Conservation (phyloP, 2,329 filamentous ascomycete genomes). For the Pyrenochaeta sp. region DNA sequence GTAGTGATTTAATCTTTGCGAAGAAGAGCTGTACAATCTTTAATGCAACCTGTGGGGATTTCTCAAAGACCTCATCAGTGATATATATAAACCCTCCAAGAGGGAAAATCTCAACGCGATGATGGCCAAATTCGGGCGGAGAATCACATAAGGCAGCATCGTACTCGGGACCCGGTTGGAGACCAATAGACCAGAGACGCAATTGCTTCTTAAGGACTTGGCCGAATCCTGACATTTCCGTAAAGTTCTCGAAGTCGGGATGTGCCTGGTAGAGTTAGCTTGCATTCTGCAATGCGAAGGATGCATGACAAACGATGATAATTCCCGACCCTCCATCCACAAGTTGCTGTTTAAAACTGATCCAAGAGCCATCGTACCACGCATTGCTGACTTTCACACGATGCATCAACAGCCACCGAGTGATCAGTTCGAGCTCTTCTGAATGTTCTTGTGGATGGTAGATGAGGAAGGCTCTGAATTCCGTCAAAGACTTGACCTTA, state of each 20-base stretch:
- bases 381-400: conserved; percentile 37
- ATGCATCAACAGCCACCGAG: conserved; percentile 42
- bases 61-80: conserved; percentile 54
- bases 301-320: conserved; percentile 31
- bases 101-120: conserved; percentile 48
- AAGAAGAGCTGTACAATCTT: conserved; percentile 49
- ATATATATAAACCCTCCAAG: conserved; percentile 52
- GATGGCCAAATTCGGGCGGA: conserved; percentile 26
- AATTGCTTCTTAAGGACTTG: conserved; percentile 37
- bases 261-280: conserved; percentile 30
- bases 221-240: conserved; percentile 43
- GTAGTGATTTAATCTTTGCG: conserved; percentile 33
- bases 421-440: conserved; percentile 41
- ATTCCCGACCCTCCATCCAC: conserved; percentile 31
- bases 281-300: background rate
- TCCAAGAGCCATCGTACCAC: conserved; percentile 37
- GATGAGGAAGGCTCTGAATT: conserved; percentile 36
- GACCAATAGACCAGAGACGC: conserved; percentile 47
- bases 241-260: conserved; percentile 43
- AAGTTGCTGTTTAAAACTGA: conserved; percentile 29
- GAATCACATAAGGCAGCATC: conserved; percentile 19
- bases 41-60: conserved; percentile 48
- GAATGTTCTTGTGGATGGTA: conserved; percentile 37
- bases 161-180: conserved; percentile 27
- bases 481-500: conserved; percentile 13